Percentiles rank a stretch among this genome's conserved stretches.
Conservation (phyloP, 75 land plant species). For the Cunninghamia lanceolata region DNA sequence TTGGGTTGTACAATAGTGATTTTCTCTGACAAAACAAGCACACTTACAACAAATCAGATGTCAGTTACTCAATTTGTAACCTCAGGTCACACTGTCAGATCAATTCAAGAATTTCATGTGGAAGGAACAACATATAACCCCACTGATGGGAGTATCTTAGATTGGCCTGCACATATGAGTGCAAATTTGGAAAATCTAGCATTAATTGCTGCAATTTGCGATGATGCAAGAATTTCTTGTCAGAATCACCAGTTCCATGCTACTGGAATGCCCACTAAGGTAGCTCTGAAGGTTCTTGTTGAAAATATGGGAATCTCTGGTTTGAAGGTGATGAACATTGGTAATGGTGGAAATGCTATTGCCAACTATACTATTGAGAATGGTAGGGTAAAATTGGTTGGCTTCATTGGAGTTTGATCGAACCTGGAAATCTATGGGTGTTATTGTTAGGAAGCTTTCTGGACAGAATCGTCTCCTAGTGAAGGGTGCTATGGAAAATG, state of each 20-base stretch:
- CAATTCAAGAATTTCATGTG: too few species aligned
- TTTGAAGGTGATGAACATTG: conserved; percentile 31
- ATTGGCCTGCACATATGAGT: conserved; percentile 62
- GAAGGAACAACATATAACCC: too few species aligned
- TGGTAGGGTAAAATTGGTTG: conserved; percentile 48
- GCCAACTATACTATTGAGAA: conserved; percentile 25
- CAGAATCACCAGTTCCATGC: too few species aligned
- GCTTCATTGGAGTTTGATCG: conserved; percentile 90
- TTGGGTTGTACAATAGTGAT: conserved; percentile 94
- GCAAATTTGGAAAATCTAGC: conserved; percentile 55
- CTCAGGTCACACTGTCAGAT: too few species aligned
- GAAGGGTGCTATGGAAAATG: too few species aligned
- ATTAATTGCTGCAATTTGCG: conserved; percentile 72
- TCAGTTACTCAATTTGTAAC: too few species aligned
- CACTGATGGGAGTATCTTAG: conserved; percentile 65
- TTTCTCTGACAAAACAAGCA: conserved; percentile 91
- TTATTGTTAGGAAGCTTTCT: conserved; percentile 45
- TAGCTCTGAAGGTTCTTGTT: too few species aligned
- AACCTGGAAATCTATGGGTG: conserved; percentile 83
- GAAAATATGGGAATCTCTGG: conserved; percentile 93
- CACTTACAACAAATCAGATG: conserved; percentile 83
- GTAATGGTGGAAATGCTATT: conserved; percentile 29
- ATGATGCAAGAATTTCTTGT: conserved; percentile 68
- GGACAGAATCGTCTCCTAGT: conserved; percentile 72
- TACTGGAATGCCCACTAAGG: too few species aligned